phyloP scores from a whole-genome alignment of 441 rosid genomes.

The Cnidoscolus chayamansa region DNA sequence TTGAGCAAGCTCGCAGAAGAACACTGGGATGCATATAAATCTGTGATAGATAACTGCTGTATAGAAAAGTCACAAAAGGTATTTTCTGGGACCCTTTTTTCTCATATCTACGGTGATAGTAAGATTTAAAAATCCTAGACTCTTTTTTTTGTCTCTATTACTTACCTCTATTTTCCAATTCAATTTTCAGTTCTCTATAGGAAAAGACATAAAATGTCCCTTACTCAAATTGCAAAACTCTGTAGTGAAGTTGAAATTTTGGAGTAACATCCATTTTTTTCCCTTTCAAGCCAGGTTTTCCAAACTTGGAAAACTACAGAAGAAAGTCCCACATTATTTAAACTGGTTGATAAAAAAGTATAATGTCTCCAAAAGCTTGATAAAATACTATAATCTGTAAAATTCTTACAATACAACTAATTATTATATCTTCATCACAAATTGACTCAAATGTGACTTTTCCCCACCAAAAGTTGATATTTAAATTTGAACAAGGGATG shows the following conservation, averaged over 20 bases:
- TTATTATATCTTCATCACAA: background rate
- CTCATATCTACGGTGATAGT: background rate
- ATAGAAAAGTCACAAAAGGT: conserved; percentile 65
- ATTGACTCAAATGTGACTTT: background rate
- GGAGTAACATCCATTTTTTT: background rate
- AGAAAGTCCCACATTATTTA: background rate
- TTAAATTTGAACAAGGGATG: background rate
- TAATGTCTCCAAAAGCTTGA: too few species aligned
- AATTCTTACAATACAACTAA: background rate
- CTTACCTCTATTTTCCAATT: background rate
- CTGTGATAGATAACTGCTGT: conserved; percentile 63
- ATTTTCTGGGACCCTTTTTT: conserved; percentile 4
- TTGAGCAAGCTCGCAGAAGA: conserved; percentile 76
- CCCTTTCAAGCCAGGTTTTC: background rate
- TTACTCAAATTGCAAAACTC: background rate
- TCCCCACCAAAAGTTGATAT: background rate
- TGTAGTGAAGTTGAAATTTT: background rate
- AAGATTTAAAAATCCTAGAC: background rate
- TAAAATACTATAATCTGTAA: background rate
- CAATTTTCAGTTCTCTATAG: background rate
- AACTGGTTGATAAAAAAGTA: background rate
- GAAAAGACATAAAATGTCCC: too few species aligned
- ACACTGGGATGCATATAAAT: conserved; percentile 59
- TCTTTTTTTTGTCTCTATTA: background rate
- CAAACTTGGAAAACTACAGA: too few species aligned